phyloP scores from a whole-genome alignment of 1,284 basidiomycete genomes.

The Hemileia vastatrix region DNA sequence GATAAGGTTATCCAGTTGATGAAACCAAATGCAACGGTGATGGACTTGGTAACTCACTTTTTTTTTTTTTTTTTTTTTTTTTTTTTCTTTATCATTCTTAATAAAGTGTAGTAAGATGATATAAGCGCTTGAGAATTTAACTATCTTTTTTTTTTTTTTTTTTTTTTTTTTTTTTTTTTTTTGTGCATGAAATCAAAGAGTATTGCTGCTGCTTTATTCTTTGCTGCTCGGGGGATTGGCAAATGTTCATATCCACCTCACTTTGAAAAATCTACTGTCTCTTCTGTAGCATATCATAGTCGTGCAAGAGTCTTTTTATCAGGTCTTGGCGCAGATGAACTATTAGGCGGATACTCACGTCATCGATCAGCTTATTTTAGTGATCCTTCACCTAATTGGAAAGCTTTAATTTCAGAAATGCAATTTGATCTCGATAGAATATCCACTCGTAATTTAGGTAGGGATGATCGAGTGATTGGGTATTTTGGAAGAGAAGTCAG shows the following conservation, averaged over 20 bases:
- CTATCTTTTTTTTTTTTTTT: slow-evolving; percentile 28
- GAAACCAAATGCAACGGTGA: slow-evolving; percentile 50
- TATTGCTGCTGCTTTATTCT: slow-evolving; percentile 81
- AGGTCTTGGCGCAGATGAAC: slow-evolving; percentile 89
- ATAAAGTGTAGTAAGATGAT: slow-evolving; percentile 33
- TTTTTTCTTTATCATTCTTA: slow-evolving; percentile 19
- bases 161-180: no score
- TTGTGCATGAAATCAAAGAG: slow-evolving; percentile 53
- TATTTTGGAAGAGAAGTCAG: slow-evolving; percentile 11
- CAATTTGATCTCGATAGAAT: slow-evolving; percentile 19
- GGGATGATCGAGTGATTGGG: slow-evolving; percentile 16
- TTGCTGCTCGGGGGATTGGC: slow-evolving; percentile 73
- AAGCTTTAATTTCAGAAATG: slow-evolving; percentile 6
- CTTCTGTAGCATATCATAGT: slow-evolving; percentile 55
- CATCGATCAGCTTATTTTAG: slow-evolving; percentile 64
- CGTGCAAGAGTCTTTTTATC: slow-evolving; percentile 73
- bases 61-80: not conserved
- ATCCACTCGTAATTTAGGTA: slow-evolving; percentile 12
- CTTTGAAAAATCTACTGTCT: no score
- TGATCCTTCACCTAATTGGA: slow-evolving; percentile 8
- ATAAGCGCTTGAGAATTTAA: no score
- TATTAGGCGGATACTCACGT: slow-evolving; percentile 85
- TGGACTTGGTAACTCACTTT: slow-evolving; percentile 67
- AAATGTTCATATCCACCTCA: no score
- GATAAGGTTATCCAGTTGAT: slow-evolving; percentile 21